Percentiles rank a stretch among this genome's conserved stretches.
Evolutionary conservation across 345 rosid species (phyloP).

Genomic region (Eutrema yunnanense): DNA sequence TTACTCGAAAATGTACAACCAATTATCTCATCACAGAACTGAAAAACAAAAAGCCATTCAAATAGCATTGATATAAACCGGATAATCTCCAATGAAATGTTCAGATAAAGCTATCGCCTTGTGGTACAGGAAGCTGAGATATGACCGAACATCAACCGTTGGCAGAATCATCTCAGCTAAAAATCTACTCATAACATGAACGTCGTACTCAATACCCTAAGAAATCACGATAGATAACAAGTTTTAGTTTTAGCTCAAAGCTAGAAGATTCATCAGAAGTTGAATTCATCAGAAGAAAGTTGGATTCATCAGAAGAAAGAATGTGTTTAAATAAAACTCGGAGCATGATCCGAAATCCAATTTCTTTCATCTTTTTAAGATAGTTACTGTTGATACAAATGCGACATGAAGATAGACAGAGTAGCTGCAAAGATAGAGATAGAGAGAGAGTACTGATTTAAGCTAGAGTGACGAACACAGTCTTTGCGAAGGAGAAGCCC

Average conservation of each 20-base stretch:
- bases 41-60: not conserved
- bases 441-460: slow-evolving; percentile 19
- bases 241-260: not conserved
- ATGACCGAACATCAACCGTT: not conserved
- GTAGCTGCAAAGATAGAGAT: not conserved
- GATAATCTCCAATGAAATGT: not conserved
- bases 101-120: slow-evolving; percentile 3
- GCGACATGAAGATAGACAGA: not conserved
- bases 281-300: not conserved
- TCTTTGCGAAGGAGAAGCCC: slow-evolving; percentile 40
- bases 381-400: not conserved
- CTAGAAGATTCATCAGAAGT: not conserved
- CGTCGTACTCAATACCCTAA: not conserved
- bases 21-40: not conserved
- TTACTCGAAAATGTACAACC: not conserved
- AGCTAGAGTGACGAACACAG: slow-evolving; percentile 21
- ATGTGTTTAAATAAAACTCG: not conserved
- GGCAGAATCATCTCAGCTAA: not conserved
- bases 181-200: not conserved
- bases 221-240: not conserved
- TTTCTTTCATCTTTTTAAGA: not conserved
- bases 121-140: not conserved
- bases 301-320: not conserved
- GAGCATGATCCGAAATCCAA: not conserved
- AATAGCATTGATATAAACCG: not conserved